A percentile compares a stretch with the other conserved stretches of the same genome.
phyloP scores from a whole-genome alignment of 805 yeast species.

The Metschnikowia cerradonensis region DNA sequence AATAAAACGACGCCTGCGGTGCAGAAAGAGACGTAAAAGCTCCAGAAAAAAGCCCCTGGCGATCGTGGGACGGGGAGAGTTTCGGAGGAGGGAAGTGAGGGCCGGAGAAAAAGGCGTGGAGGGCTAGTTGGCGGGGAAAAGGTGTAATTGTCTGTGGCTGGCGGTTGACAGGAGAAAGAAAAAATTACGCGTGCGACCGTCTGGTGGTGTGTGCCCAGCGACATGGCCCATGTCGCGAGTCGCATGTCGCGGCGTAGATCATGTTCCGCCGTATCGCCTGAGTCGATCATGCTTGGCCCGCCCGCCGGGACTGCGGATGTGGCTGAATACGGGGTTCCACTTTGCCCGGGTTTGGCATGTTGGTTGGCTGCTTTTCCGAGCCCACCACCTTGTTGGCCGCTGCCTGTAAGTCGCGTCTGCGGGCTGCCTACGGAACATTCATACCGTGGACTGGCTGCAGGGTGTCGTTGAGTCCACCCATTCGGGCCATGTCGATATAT shows the following conservation, averaged over 20 bases:
- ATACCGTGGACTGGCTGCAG: no score
- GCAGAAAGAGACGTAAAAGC: neutral
- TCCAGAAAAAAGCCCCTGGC: neutral
- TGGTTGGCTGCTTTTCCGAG: no score
- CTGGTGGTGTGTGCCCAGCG: slow-evolving; percentile 1
- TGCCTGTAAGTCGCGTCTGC: no score
- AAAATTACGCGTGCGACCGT: slow-evolving; percentile 5
- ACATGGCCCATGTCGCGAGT: slow-evolving; percentile 3
- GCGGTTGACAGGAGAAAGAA: slow-evolving; percentile 4
- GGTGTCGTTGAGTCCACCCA: no score
- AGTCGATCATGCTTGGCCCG: no score
- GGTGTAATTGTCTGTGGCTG: slow-evolving; percentile 1
- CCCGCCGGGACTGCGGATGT: neutral
- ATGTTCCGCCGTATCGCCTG: neutral
- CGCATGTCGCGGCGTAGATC: slow-evolving; percentile 6
- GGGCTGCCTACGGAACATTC: no score
- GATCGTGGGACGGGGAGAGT: neutral
- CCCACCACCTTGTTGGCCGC: no score
- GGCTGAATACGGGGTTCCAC: no score
- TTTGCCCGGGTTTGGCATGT: no score
- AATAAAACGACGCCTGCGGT: neutral
- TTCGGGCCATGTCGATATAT: no score
- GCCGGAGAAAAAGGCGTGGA: neutral
- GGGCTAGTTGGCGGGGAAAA: neutral
- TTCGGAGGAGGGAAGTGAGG: neutral